phyloP scores from a whole-genome alignment of 2,329 filamentous ascomycete genomes.

The Aspergillus carbonarius region DNA sequence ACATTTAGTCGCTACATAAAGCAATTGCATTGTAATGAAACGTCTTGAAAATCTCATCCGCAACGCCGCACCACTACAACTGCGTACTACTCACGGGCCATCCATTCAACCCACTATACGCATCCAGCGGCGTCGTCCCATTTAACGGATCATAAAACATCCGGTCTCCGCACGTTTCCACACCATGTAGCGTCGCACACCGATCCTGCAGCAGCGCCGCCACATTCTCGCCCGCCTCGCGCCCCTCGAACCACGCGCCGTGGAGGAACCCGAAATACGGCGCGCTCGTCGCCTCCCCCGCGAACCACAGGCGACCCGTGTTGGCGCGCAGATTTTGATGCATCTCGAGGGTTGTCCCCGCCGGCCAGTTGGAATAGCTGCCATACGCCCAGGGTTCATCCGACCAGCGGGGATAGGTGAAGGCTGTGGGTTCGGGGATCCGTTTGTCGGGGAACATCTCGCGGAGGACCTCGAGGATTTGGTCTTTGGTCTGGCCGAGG shows the following conservation, averaged over 20 bases:
- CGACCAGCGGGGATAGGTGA: constrained; percentile 63
- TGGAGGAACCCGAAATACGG: constrained; percentile 68
- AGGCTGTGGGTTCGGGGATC: constrained; percentile 60
- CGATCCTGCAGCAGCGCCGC: constrained; percentile 25
- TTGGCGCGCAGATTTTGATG: constrained; percentile 70
- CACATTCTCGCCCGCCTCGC: constrained; percentile 42
- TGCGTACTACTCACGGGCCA: constrained; percentile 30
- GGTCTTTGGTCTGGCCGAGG: constrained; percentile 56
- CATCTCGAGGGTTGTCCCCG: constrained; percentile 61
- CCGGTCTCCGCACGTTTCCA: constrained; percentile 20
- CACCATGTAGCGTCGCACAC: constrained; percentile 16
- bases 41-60: neutral
- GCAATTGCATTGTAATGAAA: neutral
- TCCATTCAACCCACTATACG: constrained; percentile 31
- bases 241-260: constrained; percentile 60
- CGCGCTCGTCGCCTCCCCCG: constrained; percentile 63
- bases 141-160: constrained; percentile 30
- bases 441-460: constrained; percentile 60
- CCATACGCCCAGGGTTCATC: constrained; percentile 54
- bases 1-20: neutral
- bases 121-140: constrained; percentile 30
- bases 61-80: constrained; percentile 7
- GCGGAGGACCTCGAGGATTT: constrained; percentile 58
- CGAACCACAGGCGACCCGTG: constrained; percentile 61
- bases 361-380: constrained; percentile 68